Evolutionary conservation across 208 protist genomes (phyloP).

Genomic region (Zelonia costaricensis): DNA sequence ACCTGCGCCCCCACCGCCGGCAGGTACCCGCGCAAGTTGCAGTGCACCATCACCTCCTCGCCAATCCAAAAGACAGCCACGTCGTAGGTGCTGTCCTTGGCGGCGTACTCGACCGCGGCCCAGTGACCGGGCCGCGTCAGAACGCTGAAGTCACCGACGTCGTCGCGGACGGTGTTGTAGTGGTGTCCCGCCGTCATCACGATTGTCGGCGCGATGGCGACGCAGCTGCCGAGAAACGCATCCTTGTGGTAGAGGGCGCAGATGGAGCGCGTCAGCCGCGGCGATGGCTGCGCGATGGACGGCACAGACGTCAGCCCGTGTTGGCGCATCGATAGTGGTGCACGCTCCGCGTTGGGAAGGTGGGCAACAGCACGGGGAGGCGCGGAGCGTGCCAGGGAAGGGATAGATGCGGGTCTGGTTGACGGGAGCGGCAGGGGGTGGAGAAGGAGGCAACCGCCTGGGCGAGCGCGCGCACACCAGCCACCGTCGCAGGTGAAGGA

Average conservation of each 20-base stretch:
- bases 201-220: constrained; percentile 60
- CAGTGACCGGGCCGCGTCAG: constrained; percentile 37
- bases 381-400: too few relatives aligned
- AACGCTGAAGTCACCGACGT: constrained; percentile 80
- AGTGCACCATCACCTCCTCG: constrained; percentile 29
- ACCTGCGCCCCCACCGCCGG: constrained; percentile 56
- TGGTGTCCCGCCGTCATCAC: constrained; percentile 82
- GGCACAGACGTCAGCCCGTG: constrained; percentile 50
- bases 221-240: constrained; percentile 73
- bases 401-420: too few relatives aligned
- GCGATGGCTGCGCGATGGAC: constrained; percentile 33
- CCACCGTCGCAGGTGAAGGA: too few relatives aligned
- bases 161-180: constrained; percentile 74
- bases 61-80: constrained; percentile 74
- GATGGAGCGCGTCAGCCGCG: constrained; percentile 35
- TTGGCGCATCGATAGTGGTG: too few relatives aligned
- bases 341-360: too few relatives aligned
- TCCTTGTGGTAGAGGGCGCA: constrained; percentile 81
- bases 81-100: constrained; percentile 64
- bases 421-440: too few relatives aligned
- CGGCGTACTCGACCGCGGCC: constrained; percentile 50
- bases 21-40: constrained; percentile 62
- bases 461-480: too few relatives aligned
- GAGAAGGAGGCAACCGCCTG: too few relatives aligned
- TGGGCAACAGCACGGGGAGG: too few relatives aligned